Base-by-base conservation (phyloP, 805 yeast species). In the Dipodascus geniculatus region DNA sequence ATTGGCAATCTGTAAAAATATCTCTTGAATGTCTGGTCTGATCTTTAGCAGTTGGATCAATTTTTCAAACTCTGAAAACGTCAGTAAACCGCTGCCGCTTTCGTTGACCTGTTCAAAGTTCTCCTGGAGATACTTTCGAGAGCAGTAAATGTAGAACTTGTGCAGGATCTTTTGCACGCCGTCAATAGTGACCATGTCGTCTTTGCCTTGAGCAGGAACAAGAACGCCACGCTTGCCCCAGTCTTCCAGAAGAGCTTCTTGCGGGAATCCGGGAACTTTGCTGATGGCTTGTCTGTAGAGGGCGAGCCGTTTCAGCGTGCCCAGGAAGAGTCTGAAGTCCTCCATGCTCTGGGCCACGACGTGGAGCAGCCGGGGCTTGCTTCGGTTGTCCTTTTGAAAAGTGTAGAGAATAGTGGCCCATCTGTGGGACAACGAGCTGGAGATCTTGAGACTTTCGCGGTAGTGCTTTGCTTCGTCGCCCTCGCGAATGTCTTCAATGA, bases 341-440 rank as follows among this genome's bases (percentile, higher is more conserved):
- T 66, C 67, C 50, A 68, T 70, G 6, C 74, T 69, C 0, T 75
- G 66, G 0, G 95, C 89, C 6, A 90, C 80, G 16, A 89, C 68
- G 68, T 91, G 96, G 52, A 93, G 66, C 0, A 90, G 85, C 61
- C 87, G 86, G 48, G 87, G 71, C 63, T 84, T 86, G 51, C 78
- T 73, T 1, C 77, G 73, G 53, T 77, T 80, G 3, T 78, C 72
- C 3, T 76, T 73, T 57, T 79, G 76, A 38, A n/a, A 38, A 54
- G 74, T 78, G 63, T 87, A 91, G 11, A 88, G 79, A 31, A 91
- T 77, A 0, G 96, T 83, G 0, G 87, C 75, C 99, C 99, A 91
- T 6, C 78, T 68, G 11, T 74, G 71, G 48, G 81, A 80, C 53
- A 76, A 78, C 51, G 83, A 88, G 35, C 79, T 71, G 1, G 89